phyloP scores from a whole-genome alignment of 805 yeast species.

The Novakomyces olei region DNA sequence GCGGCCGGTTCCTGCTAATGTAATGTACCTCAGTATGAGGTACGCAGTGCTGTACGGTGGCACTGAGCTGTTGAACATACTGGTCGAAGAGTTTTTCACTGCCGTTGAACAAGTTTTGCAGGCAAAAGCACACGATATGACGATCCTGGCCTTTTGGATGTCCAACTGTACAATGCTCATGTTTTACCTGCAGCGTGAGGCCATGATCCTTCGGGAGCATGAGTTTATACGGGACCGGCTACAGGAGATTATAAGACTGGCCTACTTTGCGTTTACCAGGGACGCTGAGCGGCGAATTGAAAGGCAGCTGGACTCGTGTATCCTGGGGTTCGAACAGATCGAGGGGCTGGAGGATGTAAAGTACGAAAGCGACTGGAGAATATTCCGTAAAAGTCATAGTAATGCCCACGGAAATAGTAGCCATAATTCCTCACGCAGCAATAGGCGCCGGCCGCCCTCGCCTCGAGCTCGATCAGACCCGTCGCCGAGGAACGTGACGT shows the following conservation, averaged over 20 bases:
- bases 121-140: slow-evolving; percentile 18
- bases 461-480: slow-evolving; percentile 62
- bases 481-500: slow-evolving; percentile 67
- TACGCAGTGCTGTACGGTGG: slow-evolving; percentile 19
- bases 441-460: slow-evolving; percentile 46
- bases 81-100: slow-evolving; percentile 13
- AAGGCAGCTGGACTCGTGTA: slow-evolving; percentile 15
- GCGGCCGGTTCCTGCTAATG: slow-evolving; percentile 22
- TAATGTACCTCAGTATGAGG: slow-evolving; percentile 19
- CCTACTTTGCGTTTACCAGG: slow-evolving; percentile 15
- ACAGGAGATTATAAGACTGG: slow-evolving; percentile 13
- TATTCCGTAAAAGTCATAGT: slow-evolving; percentile 21
- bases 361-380: slow-evolving; percentile 53
- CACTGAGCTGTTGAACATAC: slow-evolving; percentile 13
- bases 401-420: not conserved
- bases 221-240: slow-evolving; percentile 19
- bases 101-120: slow-evolving; percentile 13
- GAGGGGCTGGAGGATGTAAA: slow-evolving; percentile 59
- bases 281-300: slow-evolving; percentile 19
- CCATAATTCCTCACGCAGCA: not conserved
- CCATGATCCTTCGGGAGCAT: slow-evolving; percentile 28
- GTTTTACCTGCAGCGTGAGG: slow-evolving; percentile 30
- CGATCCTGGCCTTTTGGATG: slow-evolving; percentile 60
- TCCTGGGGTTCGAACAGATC: slow-evolving; percentile 51
- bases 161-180: slow-evolving; percentile 55